Evolutionary conservation across 2,329 filamentous ascomycete genomes (phyloP).

Genomic region (Colletotrichum tamarilloi): DNA sequence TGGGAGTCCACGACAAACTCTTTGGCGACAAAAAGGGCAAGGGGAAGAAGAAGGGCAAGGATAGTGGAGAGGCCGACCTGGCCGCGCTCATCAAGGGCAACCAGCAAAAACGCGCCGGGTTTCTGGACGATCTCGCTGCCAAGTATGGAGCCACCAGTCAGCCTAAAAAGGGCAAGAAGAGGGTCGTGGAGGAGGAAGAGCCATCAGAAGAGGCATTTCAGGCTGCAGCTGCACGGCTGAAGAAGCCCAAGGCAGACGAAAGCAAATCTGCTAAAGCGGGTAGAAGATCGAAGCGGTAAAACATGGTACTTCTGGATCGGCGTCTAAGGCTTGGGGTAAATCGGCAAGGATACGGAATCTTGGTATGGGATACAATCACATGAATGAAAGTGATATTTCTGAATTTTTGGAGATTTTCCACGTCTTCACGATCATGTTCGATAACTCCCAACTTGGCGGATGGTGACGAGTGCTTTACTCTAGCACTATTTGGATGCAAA

Average conservation of each 20-base stretch:
- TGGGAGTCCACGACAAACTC: slow-evolving; percentile 79
- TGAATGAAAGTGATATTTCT: background rate
- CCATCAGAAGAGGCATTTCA: slow-evolving; percentile 72
- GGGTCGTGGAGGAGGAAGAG: slow-evolving; percentile 70
- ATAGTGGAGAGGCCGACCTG: slow-evolving; percentile 64
- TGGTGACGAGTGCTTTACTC: background rate
- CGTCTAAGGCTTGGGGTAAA: slow-evolving; percentile 9
- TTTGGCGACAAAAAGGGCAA: slow-evolving; percentile 61
- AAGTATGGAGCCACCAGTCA: slow-evolving; percentile 72
- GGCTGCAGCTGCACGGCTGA: slow-evolving; percentile 63
- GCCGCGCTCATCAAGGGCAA: slow-evolving; percentile 80
- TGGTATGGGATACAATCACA: background rate
- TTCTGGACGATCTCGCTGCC: slow-evolving; percentile 79
- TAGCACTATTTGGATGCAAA: background rate
- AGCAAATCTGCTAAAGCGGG: slow-evolving; percentile 18
- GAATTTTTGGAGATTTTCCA: no score
- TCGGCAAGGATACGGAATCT: background rate
- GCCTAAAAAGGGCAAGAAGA: slow-evolving; percentile 64
- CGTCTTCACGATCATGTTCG: background rate
- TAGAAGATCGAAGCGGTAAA: slow-evolving; percentile 22
- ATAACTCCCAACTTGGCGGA: background rate
- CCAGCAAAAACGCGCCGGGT: slow-evolving; percentile 72
- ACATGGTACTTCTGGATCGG: background rate
- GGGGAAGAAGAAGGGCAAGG: slow-evolving; percentile 51
- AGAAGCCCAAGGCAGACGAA: slow-evolving; percentile 45